Conservation (phyloP, 2,329 filamentous ascomycete genomes). For the Fusarium siculi region DNA sequence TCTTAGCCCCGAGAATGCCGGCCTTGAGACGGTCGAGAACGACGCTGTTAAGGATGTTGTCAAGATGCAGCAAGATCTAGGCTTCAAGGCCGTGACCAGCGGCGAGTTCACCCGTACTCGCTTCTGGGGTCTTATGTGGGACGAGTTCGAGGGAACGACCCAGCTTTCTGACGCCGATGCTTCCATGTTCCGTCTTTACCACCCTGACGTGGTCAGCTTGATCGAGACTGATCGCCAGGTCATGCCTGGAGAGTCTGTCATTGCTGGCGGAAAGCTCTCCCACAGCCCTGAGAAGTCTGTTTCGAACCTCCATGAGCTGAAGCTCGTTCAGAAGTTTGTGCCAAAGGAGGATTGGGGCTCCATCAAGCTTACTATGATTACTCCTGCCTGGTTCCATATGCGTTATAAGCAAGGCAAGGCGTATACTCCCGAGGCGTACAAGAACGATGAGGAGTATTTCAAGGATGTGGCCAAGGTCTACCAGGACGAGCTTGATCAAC, state of each 20-base stretch:
- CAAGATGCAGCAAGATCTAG: conserved; percentile 73
- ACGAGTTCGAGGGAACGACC: conserved; percentile 62
- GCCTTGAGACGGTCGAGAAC: conserved; percentile 70
- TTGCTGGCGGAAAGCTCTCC: conserved; percentile 59
- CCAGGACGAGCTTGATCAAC: conserved; percentile 68
- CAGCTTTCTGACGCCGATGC: conserved; percentile 62
- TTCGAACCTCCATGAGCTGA: conserved; percentile 63
- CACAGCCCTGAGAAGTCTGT: conserved; percentile 55
- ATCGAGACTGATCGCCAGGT: conserved; percentile 64
- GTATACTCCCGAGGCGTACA: conserved; percentile 41
- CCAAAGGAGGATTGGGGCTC: conserved; percentile 60
- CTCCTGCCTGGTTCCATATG: conserved; percentile 56
- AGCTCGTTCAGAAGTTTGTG: conserved; percentile 57
- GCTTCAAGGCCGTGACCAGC: conserved; percentile 73
- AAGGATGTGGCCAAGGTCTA: conserved; percentile 73
- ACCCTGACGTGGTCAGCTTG: conserved; percentile 64
- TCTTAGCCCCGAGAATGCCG: conserved; percentile 62
- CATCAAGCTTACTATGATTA: conserved; percentile 66
- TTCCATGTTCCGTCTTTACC: conserved; percentile 64
- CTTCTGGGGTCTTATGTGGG: conserved; percentile 62
- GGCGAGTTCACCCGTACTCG: conserved; percentile 72
- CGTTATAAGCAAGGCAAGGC: conserved; percentile 45
- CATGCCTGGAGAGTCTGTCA: conserved; percentile 67
- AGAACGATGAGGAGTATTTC: conserved; percentile 64
- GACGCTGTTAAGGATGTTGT: conserved; percentile 65